Evolutionary conservation across 2,329 filamentous ascomycete genomes (phyloP).

Genomic region (Geoglossum cookeanum): DNA sequence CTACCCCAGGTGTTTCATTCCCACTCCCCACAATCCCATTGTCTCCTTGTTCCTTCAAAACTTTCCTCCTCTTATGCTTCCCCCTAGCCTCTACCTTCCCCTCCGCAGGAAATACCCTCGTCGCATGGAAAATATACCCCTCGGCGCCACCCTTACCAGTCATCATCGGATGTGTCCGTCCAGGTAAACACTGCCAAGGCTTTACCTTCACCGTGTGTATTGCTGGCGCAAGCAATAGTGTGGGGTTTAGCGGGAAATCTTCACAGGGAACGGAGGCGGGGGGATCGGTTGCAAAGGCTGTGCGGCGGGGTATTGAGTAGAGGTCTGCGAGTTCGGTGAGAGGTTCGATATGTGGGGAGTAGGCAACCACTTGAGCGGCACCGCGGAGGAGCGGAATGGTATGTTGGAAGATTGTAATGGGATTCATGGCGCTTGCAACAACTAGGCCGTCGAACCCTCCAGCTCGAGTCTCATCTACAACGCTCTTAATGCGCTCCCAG

Average conservation of each 20-base stretch:
- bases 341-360: constrained; percentile 63
- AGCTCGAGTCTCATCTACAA: constrained; percentile 54
- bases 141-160: constrained; percentile 72
- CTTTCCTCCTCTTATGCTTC: constrained; percentile 51
- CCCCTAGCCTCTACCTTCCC: constrained; percentile 70
- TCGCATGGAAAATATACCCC: constrained; percentile 75
- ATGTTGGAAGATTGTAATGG: constrained; percentile 53
- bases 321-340: constrained; percentile 60
- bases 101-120: constrained; percentile 59
- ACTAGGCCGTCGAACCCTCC: constrained; percentile 73
- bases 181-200: constrained; percentile 79
- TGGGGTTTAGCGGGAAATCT: constrained; percentile 78
- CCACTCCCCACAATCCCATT: background rate
- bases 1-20: background rate
- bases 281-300: constrained; percentile 37
- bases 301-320: constrained; percentile 62
- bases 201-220: constrained; percentile 66
- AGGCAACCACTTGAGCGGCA: constrained; percentile 70
- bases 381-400: constrained; percentile 64
- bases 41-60: constrained; percentile 8
- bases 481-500: constrained; percentile 51
- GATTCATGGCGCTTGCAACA: constrained; percentile 67
- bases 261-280: constrained; percentile 16
- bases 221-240: constrained; percentile 56
- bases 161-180: constrained; percentile 87